Evolutionary conservation across 2,329 filamentous ascomycete genomes (phyloP), one percentile per base, ranked within the genome.

Genomic region (Aspergillus aculeatus): DNA sequence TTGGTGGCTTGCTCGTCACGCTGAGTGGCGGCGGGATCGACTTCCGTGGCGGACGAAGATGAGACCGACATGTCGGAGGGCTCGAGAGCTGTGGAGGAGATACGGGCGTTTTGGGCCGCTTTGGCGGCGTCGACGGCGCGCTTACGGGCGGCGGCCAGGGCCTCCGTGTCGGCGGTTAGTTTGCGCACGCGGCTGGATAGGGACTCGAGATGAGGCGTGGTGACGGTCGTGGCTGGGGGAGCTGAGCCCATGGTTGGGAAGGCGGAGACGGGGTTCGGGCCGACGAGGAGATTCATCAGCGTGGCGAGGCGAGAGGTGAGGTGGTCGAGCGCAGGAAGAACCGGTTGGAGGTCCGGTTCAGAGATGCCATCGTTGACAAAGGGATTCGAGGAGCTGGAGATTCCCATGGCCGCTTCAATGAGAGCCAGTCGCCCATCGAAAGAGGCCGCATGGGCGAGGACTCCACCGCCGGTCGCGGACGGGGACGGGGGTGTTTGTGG

Each of bases 361-460:
- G 77, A 66, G 87, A 87, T 62, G 23, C 72, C 72, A 35, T 74
- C 71, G 24, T 71, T 66, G 50, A 78, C 68, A 59, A 77, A 74
- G 0, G 89, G 84, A 64, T 90, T 81, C 11, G 86, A 83, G 0
- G 87, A 86, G 23, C 88, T 87, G 47, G 87, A 89, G 52, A 96
- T 84, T 10, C 95, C 95, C 29, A 99, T 84, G 1, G 88, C 85
- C 66, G 87, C 87, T 78, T 99, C 95, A 51, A 99, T 81, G 31
- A 89, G 80, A 2, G 89, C 80, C 21, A 99, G 84, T 5, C 95
- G 86, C 31, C 86, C 84, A 72, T 98, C 94, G 69, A 99, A 97
- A 63, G 95, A 90, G 24, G 93, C 91, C 6, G 91, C 89, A 74
- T 92, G 90, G 35, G 88, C 86, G 38, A 97, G 81, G 26, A 90